phyloP scores from a whole-genome alignment of 78 protist genomes.

The Speleostelium caveatum region DNA sequence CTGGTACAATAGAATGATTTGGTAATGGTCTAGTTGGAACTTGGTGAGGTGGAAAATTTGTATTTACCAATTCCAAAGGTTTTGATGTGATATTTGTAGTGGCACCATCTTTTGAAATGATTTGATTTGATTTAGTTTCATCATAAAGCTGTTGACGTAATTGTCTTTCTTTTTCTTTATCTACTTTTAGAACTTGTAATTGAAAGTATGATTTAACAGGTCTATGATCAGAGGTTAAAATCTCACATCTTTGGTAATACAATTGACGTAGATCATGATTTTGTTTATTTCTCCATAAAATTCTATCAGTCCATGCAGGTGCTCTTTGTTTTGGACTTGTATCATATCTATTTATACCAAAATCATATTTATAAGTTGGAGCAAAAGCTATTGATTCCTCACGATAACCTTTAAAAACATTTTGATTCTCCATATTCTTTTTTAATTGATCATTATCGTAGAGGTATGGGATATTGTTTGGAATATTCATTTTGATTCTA shows the following conservation, averaged over 20 bases:
- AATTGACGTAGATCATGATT: conserved; percentile 27
- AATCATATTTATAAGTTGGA: conserved; percentile 90
- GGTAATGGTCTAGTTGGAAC: not conserved
- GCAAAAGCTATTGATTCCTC: conserved; percentile 74
- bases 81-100: not conserved
- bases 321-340: conserved; percentile 83
- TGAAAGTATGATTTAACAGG: conserved; percentile 83
- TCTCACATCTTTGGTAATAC: conserved; percentile 32
- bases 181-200: conserved; percentile 64
- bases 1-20: not conserved
- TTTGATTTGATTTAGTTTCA: conserved; percentile 28
- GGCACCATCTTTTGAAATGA: not conserved
- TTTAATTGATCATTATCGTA: conserved; percentile 62
- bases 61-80: not conserved
- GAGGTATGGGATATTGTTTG: conserved; percentile 8
- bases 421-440: conserved; percentile 7
- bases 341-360: conserved; percentile 81
- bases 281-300: conserved; percentile 74
- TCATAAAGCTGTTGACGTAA: conserved; percentile 65
- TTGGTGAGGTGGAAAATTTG: conserved; percentile 4
- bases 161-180: conserved; percentile 66
- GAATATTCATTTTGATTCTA: conserved; percentile 36
- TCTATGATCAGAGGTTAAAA: conserved; percentile 88
- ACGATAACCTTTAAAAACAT: conserved; percentile 72
- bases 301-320: conserved; percentile 89